Base-by-base conservation (phyloP, 441 rosid species). In the Erodium trifolium region DNA sequence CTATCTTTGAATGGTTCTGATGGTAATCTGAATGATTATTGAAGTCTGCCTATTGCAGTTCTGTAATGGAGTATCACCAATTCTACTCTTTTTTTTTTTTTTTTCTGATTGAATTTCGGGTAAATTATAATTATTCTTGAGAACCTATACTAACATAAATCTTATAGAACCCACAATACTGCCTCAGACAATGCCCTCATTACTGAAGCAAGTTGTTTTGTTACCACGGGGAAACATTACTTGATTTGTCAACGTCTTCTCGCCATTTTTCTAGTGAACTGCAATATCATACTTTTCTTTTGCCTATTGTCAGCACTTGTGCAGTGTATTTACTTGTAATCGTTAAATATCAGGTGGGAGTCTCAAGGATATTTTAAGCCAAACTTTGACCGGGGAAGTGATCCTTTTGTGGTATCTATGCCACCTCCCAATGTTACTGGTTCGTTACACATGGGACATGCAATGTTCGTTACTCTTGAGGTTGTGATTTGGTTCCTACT, bases 401-500 rank as follows among this genome's bases (percentile, higher is more conserved):
- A 80, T 72, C 96, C 96, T 75, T 91, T 93, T 80, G 99, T 93
- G 71, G 68, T 93, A 77, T 75, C 99, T 14, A 93, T 93, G 99
- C 97, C 97, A 53, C 99, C 99, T 67, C 99, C 99, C 65, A 93
- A 93, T 76, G 99, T 93, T 72, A 93, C 99, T 37, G 99, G 99
- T 68, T 91, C 93, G 17, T 81, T 93, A 75, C 97, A 93, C 81
- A 93, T 93, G 97, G 99, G 99, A 49, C 99, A 93, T 82, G 99
- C 99, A 0, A 91, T 93, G 94, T 93, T 91, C 80, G 99, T 93
- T 23, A 89, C 99, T 67, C 97, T 93, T 68, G 97, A 93, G 97
- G 99, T 91, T 81, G 82, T 77, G 73, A 81, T 68, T 65, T 77
- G 39, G 72, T 77, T 67, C 76, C 72, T 51, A 67, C 55, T 47